Evolutionary conservation across 2,329 filamentous ascomycete genomes (phyloP), one percentile per base, ranked within the genome.

Genomic region (Hortaea werneckii): DNA sequence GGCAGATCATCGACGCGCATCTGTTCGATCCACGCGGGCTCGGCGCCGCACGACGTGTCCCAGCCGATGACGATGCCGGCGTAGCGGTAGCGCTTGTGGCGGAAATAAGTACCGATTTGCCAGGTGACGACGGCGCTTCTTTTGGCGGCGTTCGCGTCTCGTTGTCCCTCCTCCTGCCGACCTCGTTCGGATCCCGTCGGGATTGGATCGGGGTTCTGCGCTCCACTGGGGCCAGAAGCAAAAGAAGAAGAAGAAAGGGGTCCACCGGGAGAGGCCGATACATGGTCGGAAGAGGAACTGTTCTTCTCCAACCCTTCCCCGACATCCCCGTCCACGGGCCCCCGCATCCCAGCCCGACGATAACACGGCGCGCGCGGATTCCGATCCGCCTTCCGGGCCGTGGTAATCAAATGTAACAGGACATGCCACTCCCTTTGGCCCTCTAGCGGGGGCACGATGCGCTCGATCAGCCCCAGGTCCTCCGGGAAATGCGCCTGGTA

Each of bases 21-120:
- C 52, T 74, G 72, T 60, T 72, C 69, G 59, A 79, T 82, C 82
- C 75, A 84, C 49, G 72, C 73, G 54, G 81, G 80, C 42, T 72
- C 70, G 8, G 73, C 75, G 44, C 68, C 75, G 58, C 74, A 83
- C 51, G 74, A 71, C 11, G 69, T 67, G 42, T 85, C 82, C 89
- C 90, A 98, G n/a, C 89, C 89, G 10, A 84, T 86, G 48, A 98
- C 85, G 27, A 94, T 77, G 12, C 83, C 89, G 41, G 82, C 71
- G 62, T 90, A 95, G 13, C 76, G 71, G 62, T 92, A 95, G 40
- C 88, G 77, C 50, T 74, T 79, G 66, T 98, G 92, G 41, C 75
- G 76, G 61, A 96, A 94, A 5, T 95, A 76, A 56, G 94, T 84
- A 1, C 92, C 92, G 41, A 95, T 77, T 42, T 74, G 78, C 63